Evolutionary conservation across 208 protist genomes (phyloP).

Genomic region (Blastocrithidia nonstop): DNA sequence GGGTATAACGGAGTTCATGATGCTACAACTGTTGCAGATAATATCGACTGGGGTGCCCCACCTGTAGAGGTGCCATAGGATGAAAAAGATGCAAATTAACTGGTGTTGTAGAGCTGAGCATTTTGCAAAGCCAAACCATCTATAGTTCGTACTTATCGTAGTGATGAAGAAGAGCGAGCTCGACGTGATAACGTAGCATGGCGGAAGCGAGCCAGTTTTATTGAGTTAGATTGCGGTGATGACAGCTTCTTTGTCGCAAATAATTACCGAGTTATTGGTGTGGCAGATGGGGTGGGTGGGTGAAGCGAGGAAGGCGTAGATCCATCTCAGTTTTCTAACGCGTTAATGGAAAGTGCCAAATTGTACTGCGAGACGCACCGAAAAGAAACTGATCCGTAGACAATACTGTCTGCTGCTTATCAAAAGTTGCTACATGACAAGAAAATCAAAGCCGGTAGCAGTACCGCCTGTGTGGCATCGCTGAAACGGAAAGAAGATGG

Average conservation of each 20-base stretch:
- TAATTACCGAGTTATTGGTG: slow-evolving; percentile 81
- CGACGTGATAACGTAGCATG: slow-evolving; percentile 44
- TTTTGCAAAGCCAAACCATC: slow-evolving; percentile 82
- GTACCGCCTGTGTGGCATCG: slow-evolving; percentile 75
- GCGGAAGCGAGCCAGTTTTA: slow-evolving; percentile 78
- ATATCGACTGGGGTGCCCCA: slow-evolving; percentile 53
- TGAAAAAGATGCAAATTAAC: slow-evolving; percentile 62
- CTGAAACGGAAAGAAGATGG: slow-evolving; percentile 31
- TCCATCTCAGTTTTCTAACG: slow-evolving; percentile 65
- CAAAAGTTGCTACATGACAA: slow-evolving; percentile 56
- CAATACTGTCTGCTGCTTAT: slow-evolving; percentile 70
- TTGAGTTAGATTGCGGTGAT: slow-evolving; percentile 87
- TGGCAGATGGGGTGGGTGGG: slow-evolving; percentile 86
- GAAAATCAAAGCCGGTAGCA: slow-evolving; percentile 78
- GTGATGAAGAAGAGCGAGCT: slow-evolving; percentile 65
- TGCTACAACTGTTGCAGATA: too few species aligned
- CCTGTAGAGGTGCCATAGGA: slow-evolving; percentile 53
- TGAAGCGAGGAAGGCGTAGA: slow-evolving; percentile 80
- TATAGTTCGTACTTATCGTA: slow-evolving; percentile 54
- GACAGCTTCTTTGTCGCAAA: slow-evolving; percentile 89
- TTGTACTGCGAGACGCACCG: slow-evolving; percentile 73
- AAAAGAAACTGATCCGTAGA: slow-evolving; percentile 58
- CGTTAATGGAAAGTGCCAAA: slow-evolving; percentile 86
- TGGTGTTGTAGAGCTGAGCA: slow-evolving; percentile 84
- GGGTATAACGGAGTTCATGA: too few species aligned